A percentile compares a stretch with the other conserved stretches of the same genome.
phyloP scores from a whole-genome alignment of 129 eudicot species.

The Deinandra increscens region DNA sequence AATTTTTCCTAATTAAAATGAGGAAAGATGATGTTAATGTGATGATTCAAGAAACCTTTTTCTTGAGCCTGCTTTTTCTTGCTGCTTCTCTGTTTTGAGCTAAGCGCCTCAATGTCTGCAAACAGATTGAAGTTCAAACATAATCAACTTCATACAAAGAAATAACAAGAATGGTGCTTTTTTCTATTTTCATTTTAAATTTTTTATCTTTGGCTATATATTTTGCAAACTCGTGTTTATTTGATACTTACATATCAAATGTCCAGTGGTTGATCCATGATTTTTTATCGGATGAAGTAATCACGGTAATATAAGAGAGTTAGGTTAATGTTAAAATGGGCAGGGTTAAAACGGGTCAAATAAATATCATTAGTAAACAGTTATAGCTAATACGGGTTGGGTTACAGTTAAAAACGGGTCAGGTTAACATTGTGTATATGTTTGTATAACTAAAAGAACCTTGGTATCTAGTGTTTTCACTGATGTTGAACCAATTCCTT shows the following conservation, averaged over 20 bases:
- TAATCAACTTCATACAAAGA: background rate
- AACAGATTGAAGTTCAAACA: conserved; percentile 11
- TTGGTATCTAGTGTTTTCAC: conserved; percentile 74
- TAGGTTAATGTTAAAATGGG: background rate
- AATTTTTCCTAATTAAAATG: background rate
- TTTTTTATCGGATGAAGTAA: no score
- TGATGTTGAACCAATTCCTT: conserved; percentile 65
- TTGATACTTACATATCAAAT: background rate
- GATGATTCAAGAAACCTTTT: conserved; percentile 53
- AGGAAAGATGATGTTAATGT: background rate
- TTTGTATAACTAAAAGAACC: conserved; percentile 43
- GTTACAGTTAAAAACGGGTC: background rate
- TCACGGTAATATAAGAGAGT: background rate
- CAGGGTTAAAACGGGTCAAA: no score
- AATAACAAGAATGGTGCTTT: background rate
- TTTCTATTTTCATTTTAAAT: background rate
- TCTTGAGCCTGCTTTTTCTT: conserved; percentile 89
- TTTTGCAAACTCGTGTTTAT: background rate
- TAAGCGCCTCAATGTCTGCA: conserved; percentile 90
- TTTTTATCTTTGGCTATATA: background rate
- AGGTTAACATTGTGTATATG: background rate
- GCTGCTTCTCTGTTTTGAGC: conserved; percentile 99
- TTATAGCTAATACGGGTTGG: no score
- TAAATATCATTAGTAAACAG: no score
- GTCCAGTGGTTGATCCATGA: background rate